Conservation (phyloP, 2,329 filamentous ascomycete species). For the Trichoderma harzianum region DNA sequence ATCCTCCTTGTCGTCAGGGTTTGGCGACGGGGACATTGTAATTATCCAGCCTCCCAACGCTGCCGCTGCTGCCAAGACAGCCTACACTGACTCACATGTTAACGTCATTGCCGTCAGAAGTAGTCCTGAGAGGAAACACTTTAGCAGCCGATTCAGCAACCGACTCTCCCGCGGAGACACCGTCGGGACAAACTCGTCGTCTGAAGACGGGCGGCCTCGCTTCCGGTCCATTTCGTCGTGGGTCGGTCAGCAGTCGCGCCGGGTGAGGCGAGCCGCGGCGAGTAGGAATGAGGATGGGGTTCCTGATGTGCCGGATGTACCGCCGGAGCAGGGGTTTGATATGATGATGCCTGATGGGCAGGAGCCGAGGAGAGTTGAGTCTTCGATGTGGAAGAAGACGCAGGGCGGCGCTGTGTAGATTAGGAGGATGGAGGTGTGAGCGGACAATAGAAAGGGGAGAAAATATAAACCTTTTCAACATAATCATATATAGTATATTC, state of each 20-base stretch:
- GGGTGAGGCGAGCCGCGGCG: conserved; percentile 42
- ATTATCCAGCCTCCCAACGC: conserved; percentile 33
- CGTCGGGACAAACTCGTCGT: conserved; percentile 49
- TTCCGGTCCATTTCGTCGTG: conserved; percentile 60
- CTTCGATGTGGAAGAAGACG: conserved; percentile 8
- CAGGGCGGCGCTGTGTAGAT: neutral
- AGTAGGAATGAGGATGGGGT: conserved; percentile 27
- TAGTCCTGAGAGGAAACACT: neutral
- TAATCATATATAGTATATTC: neutral
- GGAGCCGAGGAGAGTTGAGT: conserved; percentile 42
- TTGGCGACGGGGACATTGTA: conserved; percentile 60
- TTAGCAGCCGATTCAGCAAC: conserved; percentile 11
- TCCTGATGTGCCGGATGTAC: conserved; percentile 41
- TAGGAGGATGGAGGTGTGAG: neutral
- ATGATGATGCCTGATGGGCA: conserved; percentile 52
- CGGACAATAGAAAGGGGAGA: neutral
- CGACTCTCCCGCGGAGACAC: conserved; percentile 42
- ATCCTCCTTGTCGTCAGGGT: conserved; percentile 62
- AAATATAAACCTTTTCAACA: neutral
- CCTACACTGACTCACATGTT: neutral
- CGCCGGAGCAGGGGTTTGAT: conserved; percentile 45
- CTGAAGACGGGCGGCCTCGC: conserved; percentile 51
- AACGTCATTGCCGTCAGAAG: conserved; percentile 1
- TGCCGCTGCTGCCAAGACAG: neutral
- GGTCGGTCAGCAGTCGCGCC: conserved; percentile 61